These are phyloP conservation scores for Arthrobotrys megalospora DNA, from an alignment of 2,329 filamentous ascomycete species.

Conservation along the genomic window DNA sequence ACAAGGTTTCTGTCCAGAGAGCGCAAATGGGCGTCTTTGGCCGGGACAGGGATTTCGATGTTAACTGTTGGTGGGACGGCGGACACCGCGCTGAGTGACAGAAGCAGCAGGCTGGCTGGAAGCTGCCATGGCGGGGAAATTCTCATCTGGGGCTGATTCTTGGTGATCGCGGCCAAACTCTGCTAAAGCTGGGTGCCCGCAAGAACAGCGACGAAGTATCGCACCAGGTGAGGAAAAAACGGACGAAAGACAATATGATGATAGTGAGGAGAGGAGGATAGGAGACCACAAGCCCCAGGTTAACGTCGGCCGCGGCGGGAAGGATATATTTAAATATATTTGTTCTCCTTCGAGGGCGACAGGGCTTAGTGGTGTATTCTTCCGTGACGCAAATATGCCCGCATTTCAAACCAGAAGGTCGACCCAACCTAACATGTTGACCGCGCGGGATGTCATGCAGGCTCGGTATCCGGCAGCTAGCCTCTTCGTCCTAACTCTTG, in stretches of 20 bases:
- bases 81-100: not conserved
- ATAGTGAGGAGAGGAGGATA: too few relatives aligned
- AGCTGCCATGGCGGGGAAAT: not conserved
- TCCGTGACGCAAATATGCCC: conserved; percentile 12
- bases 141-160: not conserved
- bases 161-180: too few relatives aligned
- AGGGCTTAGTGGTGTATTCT: not conserved
- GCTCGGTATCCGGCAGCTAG: conserved; percentile 11
- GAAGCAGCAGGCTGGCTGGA: not conserved
- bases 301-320: not conserved
- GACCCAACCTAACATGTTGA: not conserved
- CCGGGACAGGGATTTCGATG: conserved; percentile 37
- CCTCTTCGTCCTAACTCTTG: conserved; percentile 7
- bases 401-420: conserved; percentile 2
- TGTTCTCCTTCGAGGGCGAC: not conserved
- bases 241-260: too few relatives aligned
- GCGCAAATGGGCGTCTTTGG: conserved; percentile 29
- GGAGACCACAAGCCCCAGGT: too few relatives aligned
- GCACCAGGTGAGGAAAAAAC: too few relatives aligned
- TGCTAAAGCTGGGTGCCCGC: too few relatives aligned
- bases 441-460: conserved; percentile 11
- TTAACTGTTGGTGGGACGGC: conserved; percentile 13
- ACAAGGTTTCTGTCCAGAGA: conserved; percentile 47
- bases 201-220: too few relatives aligned
- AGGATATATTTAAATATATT: not conserved